phyloP scores from a whole-genome alignment of 805 yeast genomes.

The Myxozyma kluyveri region DNA sequence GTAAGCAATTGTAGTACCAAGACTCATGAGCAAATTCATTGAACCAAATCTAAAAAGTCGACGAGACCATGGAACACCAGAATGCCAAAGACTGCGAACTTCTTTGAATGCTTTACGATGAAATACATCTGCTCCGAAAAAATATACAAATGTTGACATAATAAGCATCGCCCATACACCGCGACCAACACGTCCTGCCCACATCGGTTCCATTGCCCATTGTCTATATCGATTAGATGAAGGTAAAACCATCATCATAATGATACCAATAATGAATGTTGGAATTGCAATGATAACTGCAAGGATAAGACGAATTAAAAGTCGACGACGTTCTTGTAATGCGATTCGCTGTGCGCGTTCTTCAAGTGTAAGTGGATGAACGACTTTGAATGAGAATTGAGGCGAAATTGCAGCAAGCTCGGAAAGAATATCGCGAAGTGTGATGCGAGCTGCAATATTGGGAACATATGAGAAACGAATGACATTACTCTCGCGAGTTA shows the following conservation, averaged over 20 bases:
- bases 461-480: conserved; percentile 68
- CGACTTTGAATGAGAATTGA: conserved; percentile 51
- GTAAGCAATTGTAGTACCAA: conserved; percentile 73
- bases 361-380: conserved; percentile 57
- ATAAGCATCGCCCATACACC: conserved; percentile 64
- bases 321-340: conserved; percentile 46
- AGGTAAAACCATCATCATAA: conserved; percentile 63
- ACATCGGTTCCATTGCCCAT: conserved; percentile 61
- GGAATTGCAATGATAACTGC: conserved; percentile 60
- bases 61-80: conserved; percentile 53
- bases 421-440: conserved; percentile 55
- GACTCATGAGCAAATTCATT: conserved; percentile 68
- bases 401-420: conserved; percentile 49
- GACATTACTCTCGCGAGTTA: conserved; percentile 55
- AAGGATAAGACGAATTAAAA: conserved; percentile 48
- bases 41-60: conserved; percentile 70
- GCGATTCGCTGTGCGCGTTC: conserved; percentile 58
- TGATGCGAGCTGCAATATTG: conserved; percentile 46
- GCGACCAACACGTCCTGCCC: conserved; percentile 61
- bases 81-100: conserved; percentile 54
- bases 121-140: conserved; percentile 70
- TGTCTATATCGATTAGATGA: conserved; percentile 43
- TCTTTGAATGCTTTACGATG: conserved; percentile 66
- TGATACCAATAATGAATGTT: conserved; percentile 64
- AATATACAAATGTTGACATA: conserved; percentile 69